phyloP scores from a whole-genome alignment of 2,329 filamentous ascomycete species.

The Alternaria arborescens region DNA sequence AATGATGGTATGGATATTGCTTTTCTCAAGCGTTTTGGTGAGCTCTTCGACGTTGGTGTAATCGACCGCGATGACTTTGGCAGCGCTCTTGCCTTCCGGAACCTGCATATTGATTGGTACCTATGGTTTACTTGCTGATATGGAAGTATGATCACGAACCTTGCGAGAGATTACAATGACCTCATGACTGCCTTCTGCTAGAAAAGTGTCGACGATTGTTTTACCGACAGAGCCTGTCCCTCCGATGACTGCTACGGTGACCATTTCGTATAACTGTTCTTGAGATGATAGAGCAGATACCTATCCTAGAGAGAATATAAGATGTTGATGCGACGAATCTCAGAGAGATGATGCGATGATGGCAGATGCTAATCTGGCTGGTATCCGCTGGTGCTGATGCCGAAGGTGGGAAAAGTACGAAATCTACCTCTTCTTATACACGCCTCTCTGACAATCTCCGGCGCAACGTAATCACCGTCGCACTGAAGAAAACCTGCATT shows the following conservation, averaged over 20 bases:
- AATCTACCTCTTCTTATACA: not conserved
- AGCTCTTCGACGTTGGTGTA: not conserved
- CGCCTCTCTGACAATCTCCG: not conserved
- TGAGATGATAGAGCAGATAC: not conserved
- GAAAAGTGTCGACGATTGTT: slow-evolving; percentile 57
- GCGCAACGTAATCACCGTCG: not conserved
- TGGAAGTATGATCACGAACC: not conserved
- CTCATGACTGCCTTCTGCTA: slow-evolving; percentile 46
- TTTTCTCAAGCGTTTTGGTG: not conserved
- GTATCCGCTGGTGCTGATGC: not conserved
- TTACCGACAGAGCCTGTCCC: slow-evolving; percentile 58
- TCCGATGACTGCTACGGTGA: slow-evolving; percentile 57
- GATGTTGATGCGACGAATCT: not conserved
- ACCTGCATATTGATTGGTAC: not conserved
- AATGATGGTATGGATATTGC: not conserved
- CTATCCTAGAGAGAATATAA: not conserved
- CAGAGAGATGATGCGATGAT: not conserved
- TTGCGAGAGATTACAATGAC: slow-evolving; percentile 55
- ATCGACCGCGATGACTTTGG: not conserved
- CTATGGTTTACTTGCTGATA: not conserved
- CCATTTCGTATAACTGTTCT: slow-evolving; percentile 39
- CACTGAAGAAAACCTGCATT: not conserved
- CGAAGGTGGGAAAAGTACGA: not conserved
- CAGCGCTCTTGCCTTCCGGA: not conserved
- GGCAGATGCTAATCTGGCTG: not conserved